Conservation (phyloP, 2,329 filamentous ascomycete species). For the Claviceps pusilla region DNA sequence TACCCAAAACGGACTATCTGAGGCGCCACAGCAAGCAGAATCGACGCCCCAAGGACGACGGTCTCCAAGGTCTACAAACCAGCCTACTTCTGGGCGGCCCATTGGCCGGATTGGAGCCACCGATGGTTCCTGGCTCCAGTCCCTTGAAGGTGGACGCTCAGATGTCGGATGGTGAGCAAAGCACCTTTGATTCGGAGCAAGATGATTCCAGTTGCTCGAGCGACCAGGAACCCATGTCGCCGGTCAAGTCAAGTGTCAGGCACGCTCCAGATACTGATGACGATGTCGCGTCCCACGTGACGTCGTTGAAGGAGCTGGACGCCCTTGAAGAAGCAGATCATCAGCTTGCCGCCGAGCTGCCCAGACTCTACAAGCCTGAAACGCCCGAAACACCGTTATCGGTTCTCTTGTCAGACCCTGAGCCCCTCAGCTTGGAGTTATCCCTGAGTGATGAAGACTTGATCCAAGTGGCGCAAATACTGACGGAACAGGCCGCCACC, state of each 20-base stretch:
- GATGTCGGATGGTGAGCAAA: conserved; percentile 31
- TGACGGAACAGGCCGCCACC: conserved; percentile 54
- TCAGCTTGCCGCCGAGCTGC: conserved; percentile 33
- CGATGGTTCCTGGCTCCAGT: conserved; percentile 15
- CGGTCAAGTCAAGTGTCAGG: conserved; percentile 32
- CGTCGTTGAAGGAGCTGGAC: conserved; percentile 36
- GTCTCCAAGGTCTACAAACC: conserved; percentile 9
- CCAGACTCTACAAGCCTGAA: conserved; percentile 32
- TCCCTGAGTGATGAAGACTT: conserved; percentile 41
- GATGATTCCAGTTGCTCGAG: conserved; percentile 37
- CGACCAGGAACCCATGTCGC: conserved; percentile 34
- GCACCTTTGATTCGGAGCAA: conserved; percentile 39
- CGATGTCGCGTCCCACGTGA: conserved; percentile 36
- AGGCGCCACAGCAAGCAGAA: conserved; percentile 30
- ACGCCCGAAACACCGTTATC: conserved; percentile 34
- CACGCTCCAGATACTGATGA: conserved; percentile 29
- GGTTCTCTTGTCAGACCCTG: conserved; percentile 44
- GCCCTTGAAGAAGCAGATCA: conserved; percentile 30
- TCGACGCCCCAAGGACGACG: conserved; percentile 18
- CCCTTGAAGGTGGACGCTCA: conserved; percentile 22
- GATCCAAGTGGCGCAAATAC: conserved; percentile 52
- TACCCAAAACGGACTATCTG: conserved; percentile 34
- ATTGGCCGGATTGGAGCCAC: conserved; percentile 13
- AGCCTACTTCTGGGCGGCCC: conserved; percentile 15
- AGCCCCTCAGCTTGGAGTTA: conserved; percentile 33